A percentile compares a stretch with the other conserved stretches of the same genome.
Conservation (phyloP, 176 grass and related monocot species). For the Paspalum notatum region DNA sequence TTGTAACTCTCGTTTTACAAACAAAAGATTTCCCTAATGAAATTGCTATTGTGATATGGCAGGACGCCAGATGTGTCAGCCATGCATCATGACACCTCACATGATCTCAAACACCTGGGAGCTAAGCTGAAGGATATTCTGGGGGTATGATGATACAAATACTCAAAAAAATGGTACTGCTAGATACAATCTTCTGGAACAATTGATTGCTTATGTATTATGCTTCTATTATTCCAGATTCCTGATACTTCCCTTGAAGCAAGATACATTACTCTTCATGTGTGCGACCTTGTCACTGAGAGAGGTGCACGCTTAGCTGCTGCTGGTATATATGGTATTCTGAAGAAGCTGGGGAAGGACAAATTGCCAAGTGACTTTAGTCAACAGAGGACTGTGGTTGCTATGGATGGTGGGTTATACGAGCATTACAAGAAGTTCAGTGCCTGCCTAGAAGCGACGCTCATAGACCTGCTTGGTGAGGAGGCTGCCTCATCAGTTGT, state of each 20-base stretch:
- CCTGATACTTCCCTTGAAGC: conserved; percentile 64
- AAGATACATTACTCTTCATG: conserved; percentile 67
- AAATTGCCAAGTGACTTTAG: conserved; percentile 17
- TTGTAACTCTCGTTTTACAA: not conserved
- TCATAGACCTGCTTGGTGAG: conserved; percentile 68
- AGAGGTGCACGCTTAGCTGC: conserved; percentile 76
- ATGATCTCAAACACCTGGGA: conserved; percentile 75
- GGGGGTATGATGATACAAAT: conserved; percentile 55
- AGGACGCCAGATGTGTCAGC: conserved; percentile 91
- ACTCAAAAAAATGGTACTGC: not conserved
- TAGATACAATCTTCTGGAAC: conserved; percentile 2
- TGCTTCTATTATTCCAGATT: conserved; percentile 49
- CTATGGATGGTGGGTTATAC: conserved; percentile 83
- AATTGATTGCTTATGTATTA: conserved; percentile 9
- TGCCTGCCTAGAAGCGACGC: conserved; percentile 54
- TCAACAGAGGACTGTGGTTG: conserved; percentile 56
- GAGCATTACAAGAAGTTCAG: conserved; percentile 93
- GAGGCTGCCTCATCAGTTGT: conserved; percentile 62
- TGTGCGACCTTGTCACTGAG: conserved; percentile 74
- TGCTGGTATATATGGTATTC: conserved; percentile 77
- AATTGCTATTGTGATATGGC: conserved; percentile 29
- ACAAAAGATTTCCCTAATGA: conserved; percentile 21
- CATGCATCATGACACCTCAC: conserved; percentile 91
- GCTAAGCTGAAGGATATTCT: conserved; percentile 88
- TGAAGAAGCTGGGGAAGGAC: conserved; percentile 81